A percentile compares a stretch with the other conserved stretches of the same genome.
Conservation (phyloP, 176 grass and related monocot species). For the Saccharum spontaneum region DNA sequence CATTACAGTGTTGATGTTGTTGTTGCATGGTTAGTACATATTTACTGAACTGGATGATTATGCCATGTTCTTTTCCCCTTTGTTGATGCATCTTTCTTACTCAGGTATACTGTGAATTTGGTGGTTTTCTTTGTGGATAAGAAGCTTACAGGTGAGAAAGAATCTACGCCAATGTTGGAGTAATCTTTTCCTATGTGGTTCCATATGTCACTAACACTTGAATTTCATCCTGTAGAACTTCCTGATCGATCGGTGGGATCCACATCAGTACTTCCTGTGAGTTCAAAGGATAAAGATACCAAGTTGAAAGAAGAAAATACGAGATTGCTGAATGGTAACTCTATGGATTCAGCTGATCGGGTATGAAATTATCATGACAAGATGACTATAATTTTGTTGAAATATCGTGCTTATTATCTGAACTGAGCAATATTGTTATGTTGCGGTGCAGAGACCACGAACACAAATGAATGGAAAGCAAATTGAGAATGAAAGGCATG, state of each 20-base stretch:
- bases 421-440: neutral
- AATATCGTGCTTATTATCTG: neutral
- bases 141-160: conserved; percentile 62
- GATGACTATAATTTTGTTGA: neutral
- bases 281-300: conserved; percentile 66
- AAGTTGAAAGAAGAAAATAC: conserved; percentile 65
- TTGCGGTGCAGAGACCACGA: conserved; percentile 53
- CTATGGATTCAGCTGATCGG: conserved; percentile 62
- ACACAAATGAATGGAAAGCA: conserved; percentile 76
- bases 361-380: conserved; percentile 43
- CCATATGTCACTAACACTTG: neutral
- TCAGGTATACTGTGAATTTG: conserved; percentile 92
- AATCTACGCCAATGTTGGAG: neutral
- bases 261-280: conserved; percentile 59
- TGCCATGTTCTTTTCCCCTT: neutral
- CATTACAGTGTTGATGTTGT: conserved; percentile 91
- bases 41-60: neutral
- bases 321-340: conserved; percentile 65
- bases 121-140: conserved; percentile 89
- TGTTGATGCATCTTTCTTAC: conserved; percentile 1
- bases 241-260: conserved; percentile 68
- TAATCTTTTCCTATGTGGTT: neutral
- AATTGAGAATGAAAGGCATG: conserved; percentile 36
- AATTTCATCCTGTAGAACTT: conserved; percentile 56
- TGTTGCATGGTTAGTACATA: conserved; percentile 71